phyloP scores from a whole-genome alignment of 2,329 filamentous ascomycete genomes.

The Berkeleyomyces basicola region DNA sequence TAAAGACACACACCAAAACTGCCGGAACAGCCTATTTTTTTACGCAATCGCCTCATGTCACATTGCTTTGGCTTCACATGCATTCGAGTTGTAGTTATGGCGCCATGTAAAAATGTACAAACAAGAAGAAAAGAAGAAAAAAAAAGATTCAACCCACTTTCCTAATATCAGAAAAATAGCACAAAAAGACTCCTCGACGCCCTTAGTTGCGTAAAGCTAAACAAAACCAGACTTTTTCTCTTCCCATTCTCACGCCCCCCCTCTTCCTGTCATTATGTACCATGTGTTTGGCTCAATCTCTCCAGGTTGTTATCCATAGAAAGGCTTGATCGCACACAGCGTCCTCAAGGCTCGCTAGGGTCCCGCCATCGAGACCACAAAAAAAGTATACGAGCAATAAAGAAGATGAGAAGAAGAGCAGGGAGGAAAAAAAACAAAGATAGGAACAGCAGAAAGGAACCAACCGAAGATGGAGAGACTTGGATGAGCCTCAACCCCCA shows the following conservation, averaged over 20 bases:
- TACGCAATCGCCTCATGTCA: too few relatives aligned
- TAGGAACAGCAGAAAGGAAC: background rate
- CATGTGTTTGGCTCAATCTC: background rate
- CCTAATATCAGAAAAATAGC: slow-evolving; percentile 8
- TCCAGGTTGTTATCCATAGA: background rate
- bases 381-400: background rate
- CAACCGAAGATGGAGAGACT: background rate
- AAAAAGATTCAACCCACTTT: slow-evolving; percentile 8
- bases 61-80: too few relatives aligned
- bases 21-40: background rate
- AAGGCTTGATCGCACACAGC: background rate
- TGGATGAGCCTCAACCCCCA: background rate
- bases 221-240: slow-evolving; percentile 13
- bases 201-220: slow-evolving; percentile 10
- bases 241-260: background rate
- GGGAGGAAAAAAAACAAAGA: background rate
- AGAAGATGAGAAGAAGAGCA: background rate
- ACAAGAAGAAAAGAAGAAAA: background rate
- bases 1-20: background rate
- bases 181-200: slow-evolving; percentile 13
- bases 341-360: background rate
- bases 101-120: background rate
- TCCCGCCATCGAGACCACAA: background rate
- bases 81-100: too few relatives aligned
- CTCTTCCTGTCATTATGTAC: background rate